These are phyloP conservation scores for Leishmania tarentolae DNA, from an alignment of 208 protist genomes.

Conservation along the genomic window DNA sequence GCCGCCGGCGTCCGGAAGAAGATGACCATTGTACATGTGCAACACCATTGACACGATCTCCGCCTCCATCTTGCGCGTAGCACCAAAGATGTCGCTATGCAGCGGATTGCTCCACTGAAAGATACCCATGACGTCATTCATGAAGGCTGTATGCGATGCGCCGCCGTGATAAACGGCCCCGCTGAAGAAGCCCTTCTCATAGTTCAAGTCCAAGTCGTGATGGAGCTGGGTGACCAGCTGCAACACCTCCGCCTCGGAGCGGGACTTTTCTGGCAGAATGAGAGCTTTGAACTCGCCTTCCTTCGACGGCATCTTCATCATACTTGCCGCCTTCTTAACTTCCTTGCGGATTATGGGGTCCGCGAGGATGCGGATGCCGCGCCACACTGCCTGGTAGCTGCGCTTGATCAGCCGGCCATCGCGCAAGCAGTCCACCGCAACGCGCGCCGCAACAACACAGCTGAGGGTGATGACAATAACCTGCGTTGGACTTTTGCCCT, in stretches of 20 bases:
- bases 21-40: constrained; percentile 94
- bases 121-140: constrained; percentile 90
- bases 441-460: constrained; percentile 31
- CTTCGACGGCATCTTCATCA: constrained; percentile 70
- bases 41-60: constrained; percentile 96
- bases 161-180: constrained; percentile 95
- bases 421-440: constrained; percentile 41
- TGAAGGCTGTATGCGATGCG: constrained; percentile 68
- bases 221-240: constrained; percentile 51
- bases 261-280: constrained; percentile 55
- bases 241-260: constrained; percentile 64
- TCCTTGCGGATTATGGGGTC: constrained; percentile 58
- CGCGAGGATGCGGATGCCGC: constrained; percentile 54
- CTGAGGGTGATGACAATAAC: constrained; percentile 62
- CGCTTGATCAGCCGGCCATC: constrained; percentile 66
- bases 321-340: constrained; percentile 38
- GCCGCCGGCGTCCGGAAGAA: constrained; percentile 91
- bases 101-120: constrained; percentile 97
- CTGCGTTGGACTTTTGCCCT: constrained; percentile 56
- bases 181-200: constrained; percentile 79
- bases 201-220: constrained; percentile 69
- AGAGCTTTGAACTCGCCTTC: constrained; percentile 75
- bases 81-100: constrained; percentile 96
- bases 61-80: constrained; percentile 97
- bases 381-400: constrained; percentile 52